Percentiles rank a stretch among this genome's conserved stretches.
Evolutionary conservation across 129 eudicot species (phyloP).

Genomic region (Pulicaria dysenterica): DNA sequence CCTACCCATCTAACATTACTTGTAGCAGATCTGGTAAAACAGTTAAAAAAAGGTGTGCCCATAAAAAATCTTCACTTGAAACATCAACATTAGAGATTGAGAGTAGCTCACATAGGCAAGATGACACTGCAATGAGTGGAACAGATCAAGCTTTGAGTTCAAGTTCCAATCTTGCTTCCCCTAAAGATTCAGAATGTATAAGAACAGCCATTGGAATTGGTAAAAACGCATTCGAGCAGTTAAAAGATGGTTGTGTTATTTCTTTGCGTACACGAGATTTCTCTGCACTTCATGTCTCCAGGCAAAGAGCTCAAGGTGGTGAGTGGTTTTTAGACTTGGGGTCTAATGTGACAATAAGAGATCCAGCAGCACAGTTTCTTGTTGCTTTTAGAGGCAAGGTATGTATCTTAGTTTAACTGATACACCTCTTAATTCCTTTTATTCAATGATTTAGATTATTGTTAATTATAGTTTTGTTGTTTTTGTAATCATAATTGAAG

Average conservation of each 20-base stretch:
- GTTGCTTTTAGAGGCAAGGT: slow-evolving; percentile 88
- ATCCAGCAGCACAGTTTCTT: slow-evolving; percentile 96
- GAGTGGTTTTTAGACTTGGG: slow-evolving; percentile 90
- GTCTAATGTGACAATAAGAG: slow-evolving; percentile 81
- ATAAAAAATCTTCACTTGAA: slow-evolving; percentile 75
- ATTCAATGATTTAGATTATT: no score
- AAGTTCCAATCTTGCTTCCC: slow-evolving; percentile 82
- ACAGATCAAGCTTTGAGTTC: slow-evolving; percentile 84
- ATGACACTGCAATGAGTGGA: slow-evolving; percentile 87
- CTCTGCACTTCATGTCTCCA: slow-evolving; percentile 73
- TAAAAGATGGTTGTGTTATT: slow-evolving; percentile 85
- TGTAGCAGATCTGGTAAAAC: slow-evolving; percentile 90
- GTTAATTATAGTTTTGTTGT: no score
- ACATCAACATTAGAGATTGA: slow-evolving; percentile 45
- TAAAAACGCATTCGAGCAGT: slow-evolving; percentile 56
- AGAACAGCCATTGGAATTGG: slow-evolving; percentile 44
- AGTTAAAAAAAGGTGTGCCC: slow-evolving; percentile 85
- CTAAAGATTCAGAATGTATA: slow-evolving; percentile 73
- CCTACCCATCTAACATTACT: slow-evolving; percentile 70
- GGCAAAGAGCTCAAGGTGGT: slow-evolving; percentile 94
- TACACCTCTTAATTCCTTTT: no score
- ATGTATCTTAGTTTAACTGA: neutral
- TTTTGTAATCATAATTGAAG: no score
- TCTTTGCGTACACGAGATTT: slow-evolving; percentile 74
- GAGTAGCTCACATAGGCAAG: slow-evolving; percentile 64